A percentile compares a stretch with the other conserved stretches of the same genome.
Evolutionary conservation across 1,284 basidiomycete species (phyloP).

Genomic region (Melanopsichium pennsylvanicum): DNA sequence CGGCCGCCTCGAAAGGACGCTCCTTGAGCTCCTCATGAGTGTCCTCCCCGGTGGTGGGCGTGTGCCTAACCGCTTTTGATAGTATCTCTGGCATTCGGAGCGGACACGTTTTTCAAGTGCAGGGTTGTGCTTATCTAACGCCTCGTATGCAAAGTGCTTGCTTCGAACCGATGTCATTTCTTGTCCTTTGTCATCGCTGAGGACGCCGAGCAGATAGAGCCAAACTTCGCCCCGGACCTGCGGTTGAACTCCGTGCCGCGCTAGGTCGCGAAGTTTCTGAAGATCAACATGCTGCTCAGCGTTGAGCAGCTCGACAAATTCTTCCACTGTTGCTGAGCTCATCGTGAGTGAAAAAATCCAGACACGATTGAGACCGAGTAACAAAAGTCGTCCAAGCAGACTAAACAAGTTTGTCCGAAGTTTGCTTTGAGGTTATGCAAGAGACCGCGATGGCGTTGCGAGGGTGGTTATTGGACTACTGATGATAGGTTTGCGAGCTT

Average conservation of each 20-base stretch:
- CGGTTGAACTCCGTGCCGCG: slow-evolving; percentile 60
- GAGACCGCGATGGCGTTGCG: too few relatives aligned
- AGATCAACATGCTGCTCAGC: slow-evolving; percentile 63
- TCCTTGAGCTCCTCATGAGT: slow-evolving; percentile 34
- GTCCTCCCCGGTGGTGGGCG: slow-evolving; percentile 36
- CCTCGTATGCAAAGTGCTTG: slow-evolving; percentile 62
- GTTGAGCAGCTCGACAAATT: slow-evolving; percentile 61
- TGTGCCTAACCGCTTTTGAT: slow-evolving; percentile 51
- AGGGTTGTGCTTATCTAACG: slow-evolving; percentile 58
- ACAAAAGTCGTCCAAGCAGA: too few relatives aligned
- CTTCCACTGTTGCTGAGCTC: slow-evolving; percentile 57
- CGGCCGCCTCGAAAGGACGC: slow-evolving; percentile 21
- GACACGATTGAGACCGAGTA: too few relatives aligned
- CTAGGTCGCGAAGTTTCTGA: slow-evolving; percentile 57
- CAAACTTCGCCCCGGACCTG: slow-evolving; percentile 64
- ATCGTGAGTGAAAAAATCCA: too few relatives aligned
- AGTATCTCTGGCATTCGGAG: slow-evolving; percentile 60
- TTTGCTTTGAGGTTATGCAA: too few relatives aligned
- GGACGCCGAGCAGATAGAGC: slow-evolving; percentile 64
- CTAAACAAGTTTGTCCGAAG: too few relatives aligned
- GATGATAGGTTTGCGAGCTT: too few relatives aligned
- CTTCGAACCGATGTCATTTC: slow-evolving; percentile 63
- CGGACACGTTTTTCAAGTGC: slow-evolving; percentile 58
- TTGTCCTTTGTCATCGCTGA: slow-evolving; percentile 62
- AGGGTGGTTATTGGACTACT: too few relatives aligned